Evolutionary conservation across 2,329 filamentous ascomycete genomes (phyloP).

Genomic region (Microcera coccophila): DNA sequence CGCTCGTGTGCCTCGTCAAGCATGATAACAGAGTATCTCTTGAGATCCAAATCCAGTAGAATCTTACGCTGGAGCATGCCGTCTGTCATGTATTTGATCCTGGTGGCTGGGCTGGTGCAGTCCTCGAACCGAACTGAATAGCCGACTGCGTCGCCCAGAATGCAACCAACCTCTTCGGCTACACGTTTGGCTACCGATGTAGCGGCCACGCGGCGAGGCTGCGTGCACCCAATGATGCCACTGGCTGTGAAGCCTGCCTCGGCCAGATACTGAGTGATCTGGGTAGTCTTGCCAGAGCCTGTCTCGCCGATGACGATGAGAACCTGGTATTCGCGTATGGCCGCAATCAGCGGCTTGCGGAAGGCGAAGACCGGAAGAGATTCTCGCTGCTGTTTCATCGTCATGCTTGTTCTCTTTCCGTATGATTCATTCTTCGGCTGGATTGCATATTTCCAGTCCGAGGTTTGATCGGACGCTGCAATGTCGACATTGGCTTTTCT

Average conservation of each 20-base stretch:
- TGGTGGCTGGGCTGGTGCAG: conserved; percentile 78
- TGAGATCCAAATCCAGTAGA: conserved; percentile 83
- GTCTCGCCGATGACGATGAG: conserved; percentile 95
- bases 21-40: conserved; percentile 93
- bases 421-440: conserved; percentile 75
- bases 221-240: conserved; percentile 92
- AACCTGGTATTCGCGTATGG: conserved; percentile 81
- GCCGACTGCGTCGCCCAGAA: conserved; percentile 86
- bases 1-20: conserved; percentile 97
- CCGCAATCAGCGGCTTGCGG: conserved; percentile 80
- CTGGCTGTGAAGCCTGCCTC: conserved; percentile 85
- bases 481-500: conserved; percentile 59
- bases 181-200: conserved; percentile 98
- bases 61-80: conserved; percentile 97
- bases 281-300: conserved; percentile 92
- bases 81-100: conserved; percentile 99
- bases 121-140: conserved; percentile 99
- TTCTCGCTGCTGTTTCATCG: conserved; percentile 92
- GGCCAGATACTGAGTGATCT: conserved; percentile 89
- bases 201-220: conserved; percentile 92
- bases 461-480: conserved; percentile 63
- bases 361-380: conserved; percentile 86
- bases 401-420: conserved; percentile 83
- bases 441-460: conserved; percentile 88
- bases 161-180: conserved; percentile 88